These are phyloP conservation scores for Xylaria curta DNA, from an alignment of 495 filamentous ascomycete genomes.

Conservation along the genomic window DNA sequence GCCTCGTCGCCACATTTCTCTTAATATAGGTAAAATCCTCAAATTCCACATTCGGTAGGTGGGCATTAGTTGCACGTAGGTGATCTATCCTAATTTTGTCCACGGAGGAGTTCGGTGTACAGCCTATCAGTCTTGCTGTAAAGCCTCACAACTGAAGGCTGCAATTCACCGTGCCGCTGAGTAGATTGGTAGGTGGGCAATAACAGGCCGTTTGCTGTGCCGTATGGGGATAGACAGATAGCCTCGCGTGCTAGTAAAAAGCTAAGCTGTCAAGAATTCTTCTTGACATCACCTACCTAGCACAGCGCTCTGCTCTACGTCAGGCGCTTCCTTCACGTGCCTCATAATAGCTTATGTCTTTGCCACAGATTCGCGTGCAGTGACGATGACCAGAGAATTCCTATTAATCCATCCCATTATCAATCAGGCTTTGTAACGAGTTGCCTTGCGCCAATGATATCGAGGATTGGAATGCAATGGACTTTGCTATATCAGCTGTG, in stretches of 20 bases:
- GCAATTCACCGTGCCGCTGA: not conserved
- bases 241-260: not conserved
- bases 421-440: not conserved
- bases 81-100: not conserved
- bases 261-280: constrained; percentile 6
- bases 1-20: not conserved
- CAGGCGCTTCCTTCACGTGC: not conserved
- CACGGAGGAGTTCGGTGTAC: not conserved
- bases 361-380: not conserved
- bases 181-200: not conserved
- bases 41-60: not conserved
- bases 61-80: not conserved
- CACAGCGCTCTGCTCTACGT: not conserved
- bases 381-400: not conserved
- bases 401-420: not conserved
- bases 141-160: not conserved
- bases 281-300: not conserved
- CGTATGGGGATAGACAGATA: not conserved
- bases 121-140: not conserved
- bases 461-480: not conserved
- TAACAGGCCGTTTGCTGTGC: not conserved
- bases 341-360: not conserved
- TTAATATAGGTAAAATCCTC: too few relatives aligned
- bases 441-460: not conserved
- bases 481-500: not conserved